Base-by-base conservation (phyloP, 176 grass and related monocot genomes). In the Dactylis glomerata region DNA sequence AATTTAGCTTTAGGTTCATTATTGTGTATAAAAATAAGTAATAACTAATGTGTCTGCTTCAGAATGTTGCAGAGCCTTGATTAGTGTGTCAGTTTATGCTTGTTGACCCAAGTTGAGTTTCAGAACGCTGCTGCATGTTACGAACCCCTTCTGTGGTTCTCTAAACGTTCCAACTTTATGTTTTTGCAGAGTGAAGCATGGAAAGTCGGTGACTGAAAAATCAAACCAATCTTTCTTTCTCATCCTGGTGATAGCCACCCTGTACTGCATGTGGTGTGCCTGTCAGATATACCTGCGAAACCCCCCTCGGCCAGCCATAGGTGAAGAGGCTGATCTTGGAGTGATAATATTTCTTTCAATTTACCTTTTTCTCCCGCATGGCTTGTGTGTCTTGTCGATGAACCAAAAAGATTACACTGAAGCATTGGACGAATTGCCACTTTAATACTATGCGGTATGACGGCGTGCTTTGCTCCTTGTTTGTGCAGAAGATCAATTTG, bases 281-380 rank as follows among this genome's bases (percentile, higher is more conserved):
- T 84, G 81, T 84, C 92, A 97, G 79, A 97, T 95, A 92, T 97
- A 97, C 82, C 80, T 92, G 72, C 50, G 89, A 52, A 83, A 93
- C 37, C 90, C 92, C 46, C 89, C 85, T 70, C 92, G 87, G 45
- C 89, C 95, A 0, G 91, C 95, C 9, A 90, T 97, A 28, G 95
- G 95, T 81, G 95, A 97, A 95, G 95, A 97, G 81, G 95, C 95
- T 79, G 95, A 97, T 91, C 95, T 97, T 20, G 95, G 95, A 38
- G 92, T 97, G 41, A 85, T 97, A 38, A 82, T 97, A 4, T 97
- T 97, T 86, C 75, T 97, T 59, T 56, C 73, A 47, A 78, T 91
- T 85, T 97, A 93, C 71, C 92, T 95, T 79, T 94, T 97, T 70
- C 89, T 95, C 20, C 95, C 95, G 0, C 92, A 97, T 84, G 86